phyloP scores from a whole-genome alignment of 2,329 filamentous ascomycete genomes.

The Phialocephala sp. region DNA sequence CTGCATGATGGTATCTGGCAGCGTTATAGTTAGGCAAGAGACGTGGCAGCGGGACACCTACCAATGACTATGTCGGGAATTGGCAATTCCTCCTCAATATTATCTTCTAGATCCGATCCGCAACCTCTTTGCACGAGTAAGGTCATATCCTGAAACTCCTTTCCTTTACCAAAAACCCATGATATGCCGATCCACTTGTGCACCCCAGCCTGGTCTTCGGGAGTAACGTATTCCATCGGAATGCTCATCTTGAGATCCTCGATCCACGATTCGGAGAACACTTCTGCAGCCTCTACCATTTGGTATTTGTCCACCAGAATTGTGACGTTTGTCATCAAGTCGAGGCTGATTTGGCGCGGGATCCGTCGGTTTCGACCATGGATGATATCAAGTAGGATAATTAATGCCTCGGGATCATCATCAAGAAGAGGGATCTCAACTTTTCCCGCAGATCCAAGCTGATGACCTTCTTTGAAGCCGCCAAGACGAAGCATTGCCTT shows the following conservation, averaged over 20 bases:
- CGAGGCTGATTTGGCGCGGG: slow-evolving; percentile 12
- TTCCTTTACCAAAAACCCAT: background rate
- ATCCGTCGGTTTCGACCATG: slow-evolving; percentile 14
- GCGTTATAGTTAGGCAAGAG: background rate
- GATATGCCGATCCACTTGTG: background rate
- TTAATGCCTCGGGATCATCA: slow-evolving; percentile 20
- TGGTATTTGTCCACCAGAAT: slow-evolving; percentile 26
- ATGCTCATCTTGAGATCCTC: background rate
- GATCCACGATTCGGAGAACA: slow-evolving; percentile 13
- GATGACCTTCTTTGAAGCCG: slow-evolving; percentile 15
- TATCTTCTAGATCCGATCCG: background rate
- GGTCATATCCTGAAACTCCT: slow-evolving; percentile 6
- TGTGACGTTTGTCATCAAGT: slow-evolving; percentile 11
- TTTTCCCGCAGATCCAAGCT: slow-evolving; percentile 9
- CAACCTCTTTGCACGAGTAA: background rate
- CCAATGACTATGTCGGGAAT: background rate
- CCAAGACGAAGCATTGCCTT: slow-evolving; percentile 11
- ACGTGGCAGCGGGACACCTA: background rate
- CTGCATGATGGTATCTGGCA: background rate
- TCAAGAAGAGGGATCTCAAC: slow-evolving; percentile 15
- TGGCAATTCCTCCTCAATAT: background rate
- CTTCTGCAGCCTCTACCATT: slow-evolving; percentile 16
- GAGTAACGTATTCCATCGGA: background rate
- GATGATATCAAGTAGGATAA: slow-evolving; percentile 24
- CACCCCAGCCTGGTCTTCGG: background rate